Conservation (phyloP, 23 red algal genomes). For the Gracilaria gracilis region DNA sequence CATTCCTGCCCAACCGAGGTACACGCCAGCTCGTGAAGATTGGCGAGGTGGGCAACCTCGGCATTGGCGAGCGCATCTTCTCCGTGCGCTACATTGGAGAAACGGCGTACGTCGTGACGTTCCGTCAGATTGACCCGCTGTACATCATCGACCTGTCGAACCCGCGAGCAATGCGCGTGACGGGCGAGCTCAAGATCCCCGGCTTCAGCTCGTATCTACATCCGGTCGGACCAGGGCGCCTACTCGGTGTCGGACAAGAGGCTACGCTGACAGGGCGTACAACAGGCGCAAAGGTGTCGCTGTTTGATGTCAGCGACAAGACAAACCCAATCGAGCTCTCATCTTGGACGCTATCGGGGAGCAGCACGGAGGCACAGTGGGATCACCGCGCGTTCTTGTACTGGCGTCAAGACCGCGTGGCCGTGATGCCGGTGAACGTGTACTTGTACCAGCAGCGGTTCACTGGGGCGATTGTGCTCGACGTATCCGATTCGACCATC, state of each 20-base stretch:
- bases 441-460: slow-evolving; percentile 28
- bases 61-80: slow-evolving; percentile 70
- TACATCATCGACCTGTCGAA: slow-evolving; percentile 71
- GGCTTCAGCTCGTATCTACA: slow-evolving; percentile 75
- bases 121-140: slow-evolving; percentile 64
- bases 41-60: slow-evolving; percentile 65
- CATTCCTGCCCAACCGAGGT: slow-evolving; percentile 33
- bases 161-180: slow-evolving; percentile 46
- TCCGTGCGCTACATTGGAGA: slow-evolving; percentile 70
- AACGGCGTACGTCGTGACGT: slow-evolving; percentile 72
- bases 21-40: slow-evolving; percentile 36
- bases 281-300: slow-evolving; percentile 65
- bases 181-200: slow-evolving; percentile 70
- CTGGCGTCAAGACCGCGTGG: slow-evolving; percentile 47
- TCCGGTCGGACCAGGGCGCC: slow-evolving; percentile 48
- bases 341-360: slow-evolving; percentile 36
- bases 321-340: slow-evolving; percentile 55
- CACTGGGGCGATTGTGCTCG: slow-evolving; percentile 62
- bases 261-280: slow-evolving; percentile 57
- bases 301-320: slow-evolving; percentile 75
- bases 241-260: slow-evolving; percentile 75
- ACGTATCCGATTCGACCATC: slow-evolving; percentile 42
- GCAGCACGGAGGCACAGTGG: slow-evolving; percentile 56
- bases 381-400: slow-evolving; percentile 76
- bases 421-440: slow-evolving; percentile 64